These are phyloP conservation scores for Beverwykella pulmonaria DNA, from an alignment of 495 filamentous ascomycete species.

Conservation along the genomic window DNA sequence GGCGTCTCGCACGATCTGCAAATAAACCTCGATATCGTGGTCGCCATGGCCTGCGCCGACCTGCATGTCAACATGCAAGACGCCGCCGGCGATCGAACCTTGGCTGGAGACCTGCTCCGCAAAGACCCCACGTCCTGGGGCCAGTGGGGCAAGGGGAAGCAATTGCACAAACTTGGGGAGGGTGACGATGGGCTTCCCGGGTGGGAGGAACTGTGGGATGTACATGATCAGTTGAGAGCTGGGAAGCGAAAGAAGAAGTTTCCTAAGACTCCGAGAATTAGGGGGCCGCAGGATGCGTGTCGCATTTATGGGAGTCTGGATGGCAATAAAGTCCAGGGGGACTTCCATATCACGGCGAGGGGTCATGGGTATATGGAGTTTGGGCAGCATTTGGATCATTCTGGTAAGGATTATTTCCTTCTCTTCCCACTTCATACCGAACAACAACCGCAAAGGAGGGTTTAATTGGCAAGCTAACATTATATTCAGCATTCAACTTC, in stretches of 20 bases:
- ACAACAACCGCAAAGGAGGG: constrained; percentile 6
- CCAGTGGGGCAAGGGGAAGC: constrained; percentile 75
- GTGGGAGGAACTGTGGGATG: constrained; percentile 64
- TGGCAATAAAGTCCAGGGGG: constrained; percentile 93
- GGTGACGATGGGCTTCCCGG: constrained; percentile 42
- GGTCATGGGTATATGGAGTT: constrained; percentile 90
- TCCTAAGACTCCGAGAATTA: constrained; percentile 67
- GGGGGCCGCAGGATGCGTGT: constrained; percentile 65
- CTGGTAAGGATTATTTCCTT: constrained; percentile 55
- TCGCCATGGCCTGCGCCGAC: constrained; percentile 86
- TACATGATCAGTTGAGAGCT: constrained; percentile 72
- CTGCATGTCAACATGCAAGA: constrained; percentile 98
- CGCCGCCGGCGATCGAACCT: constrained; percentile 85
- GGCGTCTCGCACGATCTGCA: constrained; percentile 83
- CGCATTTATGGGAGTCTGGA: constrained; percentile 87
- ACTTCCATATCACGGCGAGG: constrained; percentile 96
- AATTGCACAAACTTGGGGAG: constrained; percentile 66
- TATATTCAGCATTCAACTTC: constrained; percentile 84
- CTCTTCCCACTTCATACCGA: constrained; percentile 1
- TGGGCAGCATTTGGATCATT: constrained; percentile 81
- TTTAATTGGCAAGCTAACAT: constrained; percentile 8
- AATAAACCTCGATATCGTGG: constrained; percentile 92
- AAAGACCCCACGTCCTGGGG: constrained; percentile 78
- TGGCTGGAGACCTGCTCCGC: constrained; percentile 73
- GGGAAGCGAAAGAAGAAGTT: constrained; percentile 66